These are phyloP conservation scores for Aspergillus ochraceoroseus DNA, from an alignment of 2,329 filamentous ascomycete genomes.

Conservation along the genomic window DNA sequence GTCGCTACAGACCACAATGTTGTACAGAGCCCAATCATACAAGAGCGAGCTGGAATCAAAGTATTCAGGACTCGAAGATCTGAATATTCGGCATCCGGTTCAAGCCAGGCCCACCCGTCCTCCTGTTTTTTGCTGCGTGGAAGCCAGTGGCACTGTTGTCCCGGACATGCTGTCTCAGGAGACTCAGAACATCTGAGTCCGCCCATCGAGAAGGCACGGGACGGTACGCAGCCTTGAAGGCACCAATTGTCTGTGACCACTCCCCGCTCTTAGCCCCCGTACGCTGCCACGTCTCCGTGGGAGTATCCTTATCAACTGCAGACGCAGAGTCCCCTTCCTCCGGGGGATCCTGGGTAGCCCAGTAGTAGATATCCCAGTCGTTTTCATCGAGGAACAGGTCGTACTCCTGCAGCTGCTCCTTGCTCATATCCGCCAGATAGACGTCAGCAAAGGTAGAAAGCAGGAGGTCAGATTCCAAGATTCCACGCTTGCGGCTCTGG, in stretches of 20 bases:
- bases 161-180: conserved; percentile 77
- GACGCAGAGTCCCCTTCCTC: conserved; percentile 48
- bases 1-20: conserved; percentile 11
- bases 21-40: conserved; percentile 7
- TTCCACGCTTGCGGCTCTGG: conserved; percentile 94
- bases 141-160: conserved; percentile 55
- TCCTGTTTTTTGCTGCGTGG: conserved; percentile 38
- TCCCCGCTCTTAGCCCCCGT: conserved; percentile 62
- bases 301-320: conserved; percentile 29
- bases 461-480: conserved; percentile 89
- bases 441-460: conserved; percentile 89
- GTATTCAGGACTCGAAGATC: conserved; percentile 31
- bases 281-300: conserved; percentile 48
- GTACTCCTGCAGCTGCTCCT: conserved; percentile 71
- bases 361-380: conserved; percentile 99
- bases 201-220: conserved; percentile 84
- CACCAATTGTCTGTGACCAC: conserved; percentile 94
- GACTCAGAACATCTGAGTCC: conserved; percentile 69
- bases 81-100: conserved; percentile 48
- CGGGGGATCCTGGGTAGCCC: conserved; percentile 78
- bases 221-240: conserved; percentile 87
- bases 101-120: conserved; percentile 38
- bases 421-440: conserved; percentile 69
- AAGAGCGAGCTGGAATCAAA: neutral
- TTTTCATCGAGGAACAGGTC: conserved; percentile 96